These are phyloP conservation scores for Umbilicaria muhlenbergii DNA, from an alignment of 495 filamentous ascomycete species.

Conservation along the genomic window DNA sequence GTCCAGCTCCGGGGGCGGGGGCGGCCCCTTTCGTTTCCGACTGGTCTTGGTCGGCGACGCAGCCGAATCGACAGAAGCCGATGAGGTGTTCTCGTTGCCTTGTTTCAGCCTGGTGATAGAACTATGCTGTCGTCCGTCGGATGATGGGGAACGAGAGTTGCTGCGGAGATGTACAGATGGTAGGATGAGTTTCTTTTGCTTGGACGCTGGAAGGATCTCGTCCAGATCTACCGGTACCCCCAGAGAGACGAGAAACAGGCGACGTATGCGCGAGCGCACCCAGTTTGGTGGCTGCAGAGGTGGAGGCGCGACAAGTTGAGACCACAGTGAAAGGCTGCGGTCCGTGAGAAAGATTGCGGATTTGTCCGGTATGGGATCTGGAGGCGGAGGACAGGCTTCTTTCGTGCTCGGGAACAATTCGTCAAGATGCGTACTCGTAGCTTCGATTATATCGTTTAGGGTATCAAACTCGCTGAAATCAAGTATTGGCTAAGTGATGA, in stretches of 20 bases:
- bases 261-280: constrained; percentile 91
- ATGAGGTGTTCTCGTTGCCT: constrained; percentile 34
- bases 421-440: constrained; percentile 35
- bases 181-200: constrained; percentile 93
- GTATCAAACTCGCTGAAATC: constrained; percentile 48
- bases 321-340: constrained; percentile 80
- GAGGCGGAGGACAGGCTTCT: constrained; percentile 25
- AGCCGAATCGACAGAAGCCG: constrained; percentile 37
- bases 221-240: constrained; percentile 94
- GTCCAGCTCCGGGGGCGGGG: constrained; percentile 61
- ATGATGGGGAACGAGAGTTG: constrained; percentile 16
- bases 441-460: constrained; percentile 28
- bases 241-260: constrained; percentile 88
- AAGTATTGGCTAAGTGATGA: constrained; percentile 41
- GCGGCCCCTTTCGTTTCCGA: constrained; percentile 38
- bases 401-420: constrained; percentile 36
- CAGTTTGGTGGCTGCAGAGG: constrained; percentile 93
- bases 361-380: constrained; percentile 24
- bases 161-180: constrained; percentile 54
- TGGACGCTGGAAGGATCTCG: constrained; percentile 88
- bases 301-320: constrained; percentile 86
- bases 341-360: constrained; percentile 38
- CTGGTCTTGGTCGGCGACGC: constrained; percentile 17
- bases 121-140: constrained; percentile 29
- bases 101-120: constrained; percentile 35